Base-by-base conservation (phyloP, 805 yeast species). In the Tetrapisispora namnaoensis region DNA sequence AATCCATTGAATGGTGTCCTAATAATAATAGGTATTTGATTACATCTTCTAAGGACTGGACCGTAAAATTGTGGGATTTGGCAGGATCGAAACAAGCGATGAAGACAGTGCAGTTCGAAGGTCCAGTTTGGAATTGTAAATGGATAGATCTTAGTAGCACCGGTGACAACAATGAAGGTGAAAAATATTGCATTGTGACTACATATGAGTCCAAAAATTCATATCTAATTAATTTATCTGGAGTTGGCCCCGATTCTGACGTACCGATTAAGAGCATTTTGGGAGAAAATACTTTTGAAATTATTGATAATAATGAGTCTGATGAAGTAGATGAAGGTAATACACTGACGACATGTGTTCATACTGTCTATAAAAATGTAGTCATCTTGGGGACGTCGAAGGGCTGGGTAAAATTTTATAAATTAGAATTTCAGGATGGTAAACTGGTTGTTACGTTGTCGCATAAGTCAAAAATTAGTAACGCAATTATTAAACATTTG, bases 21-120 rank as follows among this genome's bases (percentile, higher is more conserved):
- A 78, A 83, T 62, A 93, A 95, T 0, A 42, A 42, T 30, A 63
- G 85, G 22, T 86, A 76, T 56, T 56, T 90, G 1, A 67, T 90
- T 3, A 73, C 86, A 3, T 71, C 88, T 14, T 79, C 90, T 0
- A 78, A 88, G 56, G 97, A 91, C 63, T 89, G 95, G 93, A 74
- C 73, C 45, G 77, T 83, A 39, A 78, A 83, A 44, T 60, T 89
- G 30, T 90, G 96, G 96, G 96, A 88, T 66, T 65, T 90, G 52
- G 53, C 64, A 24, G 58, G 52, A 8, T 69, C 56, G 61, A 70
- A 43, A 51, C 60, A 44, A 70, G 77, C 46, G 60, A 71, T 42
- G 42, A 53, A 69, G 74, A 50, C 70, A 63, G 68, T 76, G 44
- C 67, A 70, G 43, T 81, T 86, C 55, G 83, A 80, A 47, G 78